Evolutionary conservation across 2,329 filamentous ascomycete species (phyloP), one percentile per base, ranked within the genome.

Genomic region (Trichophaea hybrida): DNA sequence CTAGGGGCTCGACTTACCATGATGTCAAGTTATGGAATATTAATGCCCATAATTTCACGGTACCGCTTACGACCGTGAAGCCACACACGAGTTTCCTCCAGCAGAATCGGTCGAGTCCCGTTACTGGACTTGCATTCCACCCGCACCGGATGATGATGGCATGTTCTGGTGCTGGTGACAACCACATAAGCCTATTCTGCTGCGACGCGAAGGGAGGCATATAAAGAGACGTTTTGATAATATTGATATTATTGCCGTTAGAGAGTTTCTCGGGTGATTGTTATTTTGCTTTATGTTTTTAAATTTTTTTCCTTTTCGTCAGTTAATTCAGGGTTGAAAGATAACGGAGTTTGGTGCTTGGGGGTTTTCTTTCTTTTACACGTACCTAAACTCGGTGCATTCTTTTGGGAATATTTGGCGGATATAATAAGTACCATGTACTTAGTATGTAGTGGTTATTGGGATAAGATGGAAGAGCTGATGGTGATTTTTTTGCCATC

Each of bases 21-120:
- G 80, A 83, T 31, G 88, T 97, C 68, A 94, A 94, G 73, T 83
- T 94, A 17, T 96, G 93, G 77, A 96, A 95, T 73, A 83, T 93
- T 61, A 59, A 56, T 43, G 55, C 61, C 5, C 46, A 60, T 50
- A 48, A 59, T 49, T 59, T 62, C 61, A 88, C 88, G 37, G 78
- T 78, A 57, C 80, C 86, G 65, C 81, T 97, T 52, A 93, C 87
- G 5, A 83, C 82, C 17, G 81, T 93, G 64, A 90, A 97, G 71
- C 91, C 91, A 0, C 94, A 95, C 72, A 88, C 87, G 51, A 88
- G 85, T 70, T 94, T 94, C 75, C 76, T 94, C 13, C 83, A 87
- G 64, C 85, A 89, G 68, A 88, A 83, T 70, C 84, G 87, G 55
- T 83, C 84, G 59, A 81, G 84, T 5, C 86, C 93, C 1, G 94